Evolutionary conservation across 2,329 filamentous ascomycete genomes (phyloP), one percentile per base, ranked within the genome.

Genomic region (Neodidymelliopsis sp.): DNA sequence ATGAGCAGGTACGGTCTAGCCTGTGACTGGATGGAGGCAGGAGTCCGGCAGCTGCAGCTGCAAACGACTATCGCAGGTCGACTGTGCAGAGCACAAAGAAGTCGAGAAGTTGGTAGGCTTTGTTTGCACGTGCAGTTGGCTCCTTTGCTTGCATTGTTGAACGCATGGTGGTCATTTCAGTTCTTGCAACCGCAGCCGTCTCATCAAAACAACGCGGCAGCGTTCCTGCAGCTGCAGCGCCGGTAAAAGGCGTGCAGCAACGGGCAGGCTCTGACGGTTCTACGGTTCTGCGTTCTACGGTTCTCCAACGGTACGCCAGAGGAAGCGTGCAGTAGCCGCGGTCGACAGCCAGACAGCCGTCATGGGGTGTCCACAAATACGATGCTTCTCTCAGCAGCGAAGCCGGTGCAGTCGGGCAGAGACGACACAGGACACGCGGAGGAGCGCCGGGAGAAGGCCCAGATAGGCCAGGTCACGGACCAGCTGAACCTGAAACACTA

Each of bases 401-500:
- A 31, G 29, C 25, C 30, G 25, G 23, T 4, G 25, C 34, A 24
- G 18, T 9, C 46, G 23, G 25, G 23, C 4, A 22, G 28, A 24
- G 18, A 6, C 46, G 23, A 39, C 23, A 28, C 28, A 42, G 34
- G 16, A 20, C 27, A 36, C 6, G n/a, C 39, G 46, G 46, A 44
- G 34, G 39, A 35, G 28, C 16, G 46, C 39, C 39, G 34, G 37
- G 12, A 20, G 19, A 24, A 27, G 18, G 6, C 13, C 13, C 3
- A 15, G 34, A n/a, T n/a, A n/a, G n/a, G n/a, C n/a, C n/a, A n/a
- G n/a, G n/a, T n/a, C 37, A 6, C 38, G 27, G 38, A 31, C 38
- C 38, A 45, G 33, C 25, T 31, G 25, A 29, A 22, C 27, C 22
- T 50, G 47, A 50, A 50, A 50, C 47, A 31, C 35, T 40, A 40